A percentile compares a stretch with the other conserved stretches of the same genome.
Evolutionary conservation across 2,329 filamentous ascomycete genomes (phyloP).

Genomic region (Hypoxylon sp.): DNA sequence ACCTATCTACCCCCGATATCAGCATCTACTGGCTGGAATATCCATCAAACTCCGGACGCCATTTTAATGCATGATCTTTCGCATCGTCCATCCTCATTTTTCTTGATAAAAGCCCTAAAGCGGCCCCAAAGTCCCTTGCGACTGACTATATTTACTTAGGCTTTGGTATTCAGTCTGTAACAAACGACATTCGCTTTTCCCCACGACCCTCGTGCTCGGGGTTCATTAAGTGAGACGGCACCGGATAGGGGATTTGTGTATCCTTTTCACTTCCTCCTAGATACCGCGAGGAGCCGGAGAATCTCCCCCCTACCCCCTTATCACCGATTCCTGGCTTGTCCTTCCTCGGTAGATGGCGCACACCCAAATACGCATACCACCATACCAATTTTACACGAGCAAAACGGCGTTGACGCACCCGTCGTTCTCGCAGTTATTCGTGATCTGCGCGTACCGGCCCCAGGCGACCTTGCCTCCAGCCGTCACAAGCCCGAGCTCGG

Average conservation of each 20-base stretch:
- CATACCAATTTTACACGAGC: slow-evolving; percentile 44
- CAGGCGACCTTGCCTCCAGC: slow-evolving; percentile 93
- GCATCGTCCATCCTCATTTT: slow-evolving; percentile 4
- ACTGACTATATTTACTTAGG: neutral
- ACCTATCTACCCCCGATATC: slow-evolving; percentile 4
- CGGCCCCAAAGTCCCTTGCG: too few species aligned
- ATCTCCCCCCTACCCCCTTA: neutral
- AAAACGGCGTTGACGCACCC: slow-evolving; percentile 62
- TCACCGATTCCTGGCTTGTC: neutral
- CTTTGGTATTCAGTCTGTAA: neutral
- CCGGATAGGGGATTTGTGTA: neutral
- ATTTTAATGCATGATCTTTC: slow-evolving; percentile 34
- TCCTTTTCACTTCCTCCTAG: neutral
- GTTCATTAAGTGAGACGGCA: too few species aligned
- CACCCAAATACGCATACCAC: neutral
- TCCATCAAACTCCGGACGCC: slow-evolving; percentile 39
- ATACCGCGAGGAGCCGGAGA: neutral
- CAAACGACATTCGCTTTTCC: neutral
- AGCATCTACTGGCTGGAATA: slow-evolving; percentile 7
- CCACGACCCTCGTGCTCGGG: too few species aligned
- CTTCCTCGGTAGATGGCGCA: neutral
- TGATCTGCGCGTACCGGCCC: slow-evolving; percentile 67
- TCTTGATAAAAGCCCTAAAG: neutral
- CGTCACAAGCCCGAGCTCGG: slow-evolving; percentile 90
- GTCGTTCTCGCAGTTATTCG: slow-evolving; percentile 64